phyloP scores from a whole-genome alignment of 1,139 yeast species.

The Groenewaldozyma sp. region DNA sequence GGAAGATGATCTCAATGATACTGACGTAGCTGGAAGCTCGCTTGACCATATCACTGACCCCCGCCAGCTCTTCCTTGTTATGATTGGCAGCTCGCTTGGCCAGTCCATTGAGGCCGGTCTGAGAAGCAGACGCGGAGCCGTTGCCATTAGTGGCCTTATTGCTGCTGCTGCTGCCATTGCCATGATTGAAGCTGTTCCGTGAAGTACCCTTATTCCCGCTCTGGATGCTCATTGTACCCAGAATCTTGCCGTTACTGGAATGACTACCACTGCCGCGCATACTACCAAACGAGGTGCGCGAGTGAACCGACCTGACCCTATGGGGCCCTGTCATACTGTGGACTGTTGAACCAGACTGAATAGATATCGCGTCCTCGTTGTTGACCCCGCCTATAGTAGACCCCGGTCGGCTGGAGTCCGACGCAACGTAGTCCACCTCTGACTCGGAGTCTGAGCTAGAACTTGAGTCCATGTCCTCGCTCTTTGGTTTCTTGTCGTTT shows the following conservation, averaged over 20 bases:
- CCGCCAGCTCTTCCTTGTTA: slow-evolving; percentile 22
- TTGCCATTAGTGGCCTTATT: neutral
- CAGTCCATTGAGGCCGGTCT: no score
- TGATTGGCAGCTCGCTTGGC: no score
- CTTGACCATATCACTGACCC: slow-evolving; percentile 49
- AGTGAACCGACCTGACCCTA: neutral
- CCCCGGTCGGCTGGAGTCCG: neutral
- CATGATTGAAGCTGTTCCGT: neutral
- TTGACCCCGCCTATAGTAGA: neutral
- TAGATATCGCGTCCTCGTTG: neutral
- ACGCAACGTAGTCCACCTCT: neutral
- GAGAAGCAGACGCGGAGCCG: neutral
- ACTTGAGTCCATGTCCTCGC: slow-evolving; percentile 9
- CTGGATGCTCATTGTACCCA: neutral
- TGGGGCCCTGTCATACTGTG: neutral
- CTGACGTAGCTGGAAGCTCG: slow-evolving; percentile 62
- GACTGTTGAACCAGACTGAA: neutral
- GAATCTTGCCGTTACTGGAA: no score
- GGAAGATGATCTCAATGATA: slow-evolving; percentile 49
- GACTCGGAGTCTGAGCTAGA: slow-evolving; percentile 5
- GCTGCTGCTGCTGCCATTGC: neutral
- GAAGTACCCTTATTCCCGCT: neutral
- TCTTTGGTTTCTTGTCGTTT: slow-evolving; percentile 3
- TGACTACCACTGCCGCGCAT: neutral
- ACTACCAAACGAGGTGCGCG: neutral